Evolutionary conservation across 1,284 basidiomycete genomes (phyloP).

Genomic region (Coniophora puteana): DNA sequence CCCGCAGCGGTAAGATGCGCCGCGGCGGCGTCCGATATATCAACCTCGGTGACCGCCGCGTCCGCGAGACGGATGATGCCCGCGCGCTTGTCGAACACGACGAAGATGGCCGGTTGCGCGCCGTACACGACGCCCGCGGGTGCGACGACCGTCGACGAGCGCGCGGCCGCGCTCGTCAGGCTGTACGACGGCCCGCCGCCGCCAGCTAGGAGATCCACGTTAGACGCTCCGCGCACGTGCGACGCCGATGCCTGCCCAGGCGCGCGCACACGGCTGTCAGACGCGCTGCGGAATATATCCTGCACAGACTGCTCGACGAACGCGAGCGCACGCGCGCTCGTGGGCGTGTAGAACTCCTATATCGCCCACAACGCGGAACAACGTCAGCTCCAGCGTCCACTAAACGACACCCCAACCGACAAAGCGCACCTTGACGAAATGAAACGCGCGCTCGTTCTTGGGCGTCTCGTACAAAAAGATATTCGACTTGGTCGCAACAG

Average conservation of each 20-base stretch:
- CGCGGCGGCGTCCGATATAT: conserved; percentile 63
- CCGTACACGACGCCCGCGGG: conserved; percentile 46
- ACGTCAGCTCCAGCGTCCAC: no score
- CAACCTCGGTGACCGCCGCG: conserved; percentile 73
- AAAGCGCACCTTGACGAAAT: conserved; percentile 63
- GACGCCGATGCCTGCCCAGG: conserved; percentile 20
- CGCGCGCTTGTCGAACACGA: conserved; percentile 80
- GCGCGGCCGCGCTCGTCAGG: conserved; percentile 5
- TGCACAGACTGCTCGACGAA: conserved; percentile 69
- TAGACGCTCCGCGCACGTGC: conserved; percentile 22
- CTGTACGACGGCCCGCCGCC: conserved; percentile 20
- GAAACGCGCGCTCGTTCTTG: conserved; percentile 75
- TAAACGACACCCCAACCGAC: conserved; percentile 5
- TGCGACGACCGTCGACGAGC: conserved; percentile 4
- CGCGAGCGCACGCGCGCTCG: conserved; percentile 54
- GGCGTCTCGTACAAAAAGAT: conserved; percentile 77
- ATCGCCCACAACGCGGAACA: no score
- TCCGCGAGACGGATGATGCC: conserved; percentile 74
- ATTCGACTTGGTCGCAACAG: conserved; percentile 68
- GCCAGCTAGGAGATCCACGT: conserved; percentile 19
- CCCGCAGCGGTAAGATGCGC: conserved; percentile 35
- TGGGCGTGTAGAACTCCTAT: conserved; percentile 78
- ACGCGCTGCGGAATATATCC: conserved; percentile 43
- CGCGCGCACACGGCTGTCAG: conserved; percentile 35
- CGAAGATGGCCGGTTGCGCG: conserved; percentile 69